phyloP scores from a whole-genome alignment of 2,329 filamentous ascomycete genomes.

The Aureobasidium pullulans region DNA sequence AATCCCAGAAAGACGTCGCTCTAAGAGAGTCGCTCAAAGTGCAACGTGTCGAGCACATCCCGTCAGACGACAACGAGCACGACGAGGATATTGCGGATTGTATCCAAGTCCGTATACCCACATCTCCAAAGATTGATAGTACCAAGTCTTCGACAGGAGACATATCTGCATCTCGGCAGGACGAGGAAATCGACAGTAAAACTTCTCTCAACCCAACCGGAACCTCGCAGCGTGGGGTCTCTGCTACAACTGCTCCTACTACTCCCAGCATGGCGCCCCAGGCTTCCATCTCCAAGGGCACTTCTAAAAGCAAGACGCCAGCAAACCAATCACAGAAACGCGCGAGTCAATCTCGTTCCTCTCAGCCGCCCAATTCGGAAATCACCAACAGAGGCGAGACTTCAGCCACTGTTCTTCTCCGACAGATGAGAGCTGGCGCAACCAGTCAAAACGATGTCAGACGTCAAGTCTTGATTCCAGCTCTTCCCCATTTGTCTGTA shows the following conservation, averaged over 20 bases:
- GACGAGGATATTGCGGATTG: neutral
- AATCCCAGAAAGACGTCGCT: neutral
- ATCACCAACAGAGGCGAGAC: neutral
- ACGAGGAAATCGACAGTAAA: neutral
- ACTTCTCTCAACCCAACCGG: neutral
- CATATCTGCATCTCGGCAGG: neutral
- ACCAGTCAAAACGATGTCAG: neutral
- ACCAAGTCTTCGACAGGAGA: neutral
- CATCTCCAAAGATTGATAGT: neutral
- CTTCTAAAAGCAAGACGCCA: neutral
- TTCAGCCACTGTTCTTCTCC: neutral
- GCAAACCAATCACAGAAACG: neutral
- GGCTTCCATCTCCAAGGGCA: neutral
- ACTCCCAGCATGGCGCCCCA: constrained; percentile 2
- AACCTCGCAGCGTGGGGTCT: neutral
- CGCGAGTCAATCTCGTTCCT: neutral
- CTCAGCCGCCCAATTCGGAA: neutral
- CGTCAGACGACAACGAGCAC: neutral
- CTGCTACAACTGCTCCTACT: neutral
- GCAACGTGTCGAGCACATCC: neutral
- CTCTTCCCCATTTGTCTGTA: neutral
- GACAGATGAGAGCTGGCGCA: neutral
- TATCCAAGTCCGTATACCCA: neutral
- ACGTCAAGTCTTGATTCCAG: neutral
- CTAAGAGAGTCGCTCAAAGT: neutral